phyloP scores from a whole-genome alignment of 2,329 filamentous ascomycete species.

The Apiospora sp. region DNA sequence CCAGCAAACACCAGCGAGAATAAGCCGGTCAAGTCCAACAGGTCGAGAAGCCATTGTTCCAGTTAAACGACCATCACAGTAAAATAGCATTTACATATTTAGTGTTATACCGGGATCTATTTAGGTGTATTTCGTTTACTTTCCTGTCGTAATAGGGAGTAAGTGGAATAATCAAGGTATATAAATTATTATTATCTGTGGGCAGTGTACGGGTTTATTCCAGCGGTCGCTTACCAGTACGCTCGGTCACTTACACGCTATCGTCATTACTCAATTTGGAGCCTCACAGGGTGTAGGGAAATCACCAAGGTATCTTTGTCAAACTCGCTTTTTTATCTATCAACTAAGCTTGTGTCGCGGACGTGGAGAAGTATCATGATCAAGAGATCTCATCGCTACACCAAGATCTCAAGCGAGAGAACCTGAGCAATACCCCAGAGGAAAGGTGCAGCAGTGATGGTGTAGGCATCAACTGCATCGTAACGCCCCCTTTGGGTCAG shows the following conservation, averaged over 20 bases:
- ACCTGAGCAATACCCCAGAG: neutral
- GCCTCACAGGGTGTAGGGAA: neutral
- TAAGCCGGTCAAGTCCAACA: no score
- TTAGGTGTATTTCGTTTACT: no score
- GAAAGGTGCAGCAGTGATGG: conserved; percentile 1
- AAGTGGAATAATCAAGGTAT: no score
- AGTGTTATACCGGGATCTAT: no score
- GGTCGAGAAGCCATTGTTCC: no score
- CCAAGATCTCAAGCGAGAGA: conserved; percentile 9
- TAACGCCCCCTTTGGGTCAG: neutral
- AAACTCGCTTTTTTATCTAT: conserved; percentile 12
- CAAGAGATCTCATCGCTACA: neutral
- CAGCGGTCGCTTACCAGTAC: neutral
- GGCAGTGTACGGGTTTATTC: no score
- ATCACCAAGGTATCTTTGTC: neutral
- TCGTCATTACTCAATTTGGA: neutral
- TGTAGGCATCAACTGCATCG: neutral
- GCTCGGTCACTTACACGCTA: neutral
- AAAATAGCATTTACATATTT: no score
- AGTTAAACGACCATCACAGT: no score
- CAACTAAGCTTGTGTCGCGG: conserved; percentile 5
- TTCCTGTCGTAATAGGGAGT: no score
- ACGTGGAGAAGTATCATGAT: conserved; percentile 10
- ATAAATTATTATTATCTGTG: no score
- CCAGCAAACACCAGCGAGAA: neutral